These are phyloP conservation scores for Byssochlamys sp. DNA, from an alignment of 2,329 filamentous ascomycete genomes.

Conservation along the genomic window DNA sequence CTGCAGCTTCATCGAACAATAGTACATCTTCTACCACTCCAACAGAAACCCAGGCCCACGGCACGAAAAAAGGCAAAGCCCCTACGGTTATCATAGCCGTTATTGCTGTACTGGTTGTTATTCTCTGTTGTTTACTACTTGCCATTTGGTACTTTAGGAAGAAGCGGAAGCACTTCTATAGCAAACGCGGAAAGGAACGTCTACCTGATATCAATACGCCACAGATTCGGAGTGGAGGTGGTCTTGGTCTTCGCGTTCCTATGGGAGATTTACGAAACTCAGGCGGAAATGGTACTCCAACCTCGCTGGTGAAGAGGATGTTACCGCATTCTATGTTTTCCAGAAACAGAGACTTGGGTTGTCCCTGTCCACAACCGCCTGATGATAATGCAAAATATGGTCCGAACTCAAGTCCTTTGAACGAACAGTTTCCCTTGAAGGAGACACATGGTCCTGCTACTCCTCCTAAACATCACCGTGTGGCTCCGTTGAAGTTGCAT, in stretches of 20 bases:
- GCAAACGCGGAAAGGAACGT: not conserved
- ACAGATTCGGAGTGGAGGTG: not conserved
- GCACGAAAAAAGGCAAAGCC: not conserved
- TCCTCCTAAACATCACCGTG: not conserved
- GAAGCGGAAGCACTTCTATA: not conserved
- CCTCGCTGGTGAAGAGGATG: not conserved
- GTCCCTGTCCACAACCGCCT: not conserved
- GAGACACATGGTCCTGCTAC: not conserved
- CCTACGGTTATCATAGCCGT: not conserved
- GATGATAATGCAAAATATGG: not conserved
- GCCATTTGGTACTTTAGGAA: not conserved
- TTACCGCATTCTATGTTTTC: not conserved
- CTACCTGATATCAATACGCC: not conserved
- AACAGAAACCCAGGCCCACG: not conserved
- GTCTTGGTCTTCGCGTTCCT: not conserved
- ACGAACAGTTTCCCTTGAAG: not conserved
- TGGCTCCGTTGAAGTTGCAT: not conserved
- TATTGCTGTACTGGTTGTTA: not conserved
- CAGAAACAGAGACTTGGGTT: not conserved
- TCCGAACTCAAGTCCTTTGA: not conserved
- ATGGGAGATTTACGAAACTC: not conserved
- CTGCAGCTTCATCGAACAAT: not conserved
- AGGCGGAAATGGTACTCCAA: not conserved
- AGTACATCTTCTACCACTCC: not conserved
- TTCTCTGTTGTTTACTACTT: not conserved